These are phyloP conservation scores for Cinnamomum chago DNA, from an alignment of 164 flowering plant genomes.

Conservation along the genomic window DNA sequence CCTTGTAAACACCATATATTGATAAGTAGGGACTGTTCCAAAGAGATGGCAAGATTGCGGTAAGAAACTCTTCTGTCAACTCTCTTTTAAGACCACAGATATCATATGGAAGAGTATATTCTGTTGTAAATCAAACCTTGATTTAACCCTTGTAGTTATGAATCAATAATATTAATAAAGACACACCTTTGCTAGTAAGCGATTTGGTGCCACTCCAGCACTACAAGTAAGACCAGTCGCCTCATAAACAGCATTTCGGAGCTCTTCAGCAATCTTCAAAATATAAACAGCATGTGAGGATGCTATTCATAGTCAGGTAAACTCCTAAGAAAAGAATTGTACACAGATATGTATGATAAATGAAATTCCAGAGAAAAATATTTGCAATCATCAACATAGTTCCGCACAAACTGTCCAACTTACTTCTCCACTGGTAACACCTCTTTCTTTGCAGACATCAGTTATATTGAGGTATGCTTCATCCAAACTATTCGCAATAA, in stretches of 20 bases:
- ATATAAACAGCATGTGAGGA: not conserved
- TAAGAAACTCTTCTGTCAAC: no score
- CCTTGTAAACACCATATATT: not conserved
- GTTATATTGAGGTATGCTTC: constrained; percentile 97
- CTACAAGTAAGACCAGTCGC: constrained; percentile 96
- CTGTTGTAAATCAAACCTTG: no score
- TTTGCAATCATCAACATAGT: not conserved
- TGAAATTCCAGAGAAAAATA: not conserved
- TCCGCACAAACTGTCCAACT: constrained; percentile 16
- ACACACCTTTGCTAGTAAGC: constrained; percentile 92
- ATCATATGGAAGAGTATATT: no score
- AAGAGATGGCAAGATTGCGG: no score
- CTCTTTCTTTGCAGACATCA: constrained; percentile 63
- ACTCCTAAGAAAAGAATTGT: not conserved
- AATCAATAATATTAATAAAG: not conserved
- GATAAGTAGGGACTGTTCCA: not conserved
- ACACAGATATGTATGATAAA: not conserved
- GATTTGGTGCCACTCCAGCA: constrained; percentile 96
- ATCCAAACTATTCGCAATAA: constrained; percentile 87
- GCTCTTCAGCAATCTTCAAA: constrained; percentile 78
- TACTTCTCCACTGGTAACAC: constrained; percentile 62
- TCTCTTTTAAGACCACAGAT: no score
- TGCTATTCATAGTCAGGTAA: not conserved
- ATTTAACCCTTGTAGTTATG: no score
- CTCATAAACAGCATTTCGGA: constrained; percentile 50